Percentiles rank a stretch among this genome's conserved stretches.
Conservation (phyloP, 2,329 filamentous ascomycete genomes). For the Claviceps arundinis region DNA sequence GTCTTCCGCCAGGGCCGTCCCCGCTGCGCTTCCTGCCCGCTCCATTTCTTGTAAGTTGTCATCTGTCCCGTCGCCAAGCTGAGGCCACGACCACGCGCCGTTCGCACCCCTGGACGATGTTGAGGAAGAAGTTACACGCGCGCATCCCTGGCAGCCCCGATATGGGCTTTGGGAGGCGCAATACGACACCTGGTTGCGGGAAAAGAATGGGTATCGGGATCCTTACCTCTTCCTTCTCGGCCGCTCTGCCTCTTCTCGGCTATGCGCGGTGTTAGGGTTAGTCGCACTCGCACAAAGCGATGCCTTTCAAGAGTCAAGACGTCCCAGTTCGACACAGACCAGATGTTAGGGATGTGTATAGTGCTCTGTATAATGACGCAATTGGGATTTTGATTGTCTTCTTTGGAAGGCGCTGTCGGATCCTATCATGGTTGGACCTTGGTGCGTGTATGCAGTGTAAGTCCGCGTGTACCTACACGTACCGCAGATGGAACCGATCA, state of each 20-base stretch:
- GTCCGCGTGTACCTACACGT: no score
- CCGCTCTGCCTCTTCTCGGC: no score
- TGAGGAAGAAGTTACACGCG: not conserved
- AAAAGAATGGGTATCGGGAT: no score
- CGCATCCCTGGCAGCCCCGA: not conserved
- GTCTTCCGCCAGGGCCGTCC: not conserved
- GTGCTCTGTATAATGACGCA: not conserved
- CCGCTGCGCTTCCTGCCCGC: not conserved
- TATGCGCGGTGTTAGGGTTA: no score
- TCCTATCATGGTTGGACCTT: no score
- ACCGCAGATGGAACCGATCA: no score
- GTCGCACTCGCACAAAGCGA: constrained; percentile 1
- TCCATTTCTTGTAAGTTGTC: not conserved
- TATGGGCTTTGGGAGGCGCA: not conserved
- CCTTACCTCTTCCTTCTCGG: no score
- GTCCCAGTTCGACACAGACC: not conserved
- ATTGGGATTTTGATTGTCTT: not conserved
- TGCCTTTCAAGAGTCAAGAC: not conserved
- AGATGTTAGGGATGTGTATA: no score
- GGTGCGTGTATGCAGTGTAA: not conserved
- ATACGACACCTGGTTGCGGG: no score
- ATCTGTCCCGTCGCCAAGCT: not conserved
- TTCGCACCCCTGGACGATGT: not conserved
- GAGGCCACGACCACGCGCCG: not conserved
- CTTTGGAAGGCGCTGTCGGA: not conserved